A percentile compares a stretch with the other conserved stretches of the same genome.
Conservation (phyloP, 441 rosid species). For the Populus tomentosa region DNA sequence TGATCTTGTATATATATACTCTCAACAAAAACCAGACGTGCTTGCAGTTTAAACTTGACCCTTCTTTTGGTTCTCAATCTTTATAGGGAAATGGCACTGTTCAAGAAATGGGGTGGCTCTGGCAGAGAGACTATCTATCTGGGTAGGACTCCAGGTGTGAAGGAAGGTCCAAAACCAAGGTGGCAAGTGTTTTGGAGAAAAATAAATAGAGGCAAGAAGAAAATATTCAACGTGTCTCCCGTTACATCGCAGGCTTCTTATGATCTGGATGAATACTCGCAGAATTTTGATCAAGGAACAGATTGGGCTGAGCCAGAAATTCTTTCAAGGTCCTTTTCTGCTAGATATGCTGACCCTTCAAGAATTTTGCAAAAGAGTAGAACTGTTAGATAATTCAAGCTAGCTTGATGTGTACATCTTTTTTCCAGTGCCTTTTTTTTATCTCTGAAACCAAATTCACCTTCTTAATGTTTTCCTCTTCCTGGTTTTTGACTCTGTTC, state of each 20-base stretch:
- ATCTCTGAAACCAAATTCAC: not conserved
- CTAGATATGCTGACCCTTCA: slow-evolving; percentile 49
- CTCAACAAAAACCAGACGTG: not conserved
- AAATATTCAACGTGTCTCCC: slow-evolving; percentile 11
- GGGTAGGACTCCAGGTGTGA: slow-evolving; percentile 11
- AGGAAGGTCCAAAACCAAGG: slow-evolving; percentile 1
- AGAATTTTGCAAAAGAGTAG: slow-evolving; percentile 14
- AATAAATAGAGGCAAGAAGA: slow-evolving; percentile 31
- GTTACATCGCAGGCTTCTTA: slow-evolving; percentile 27
- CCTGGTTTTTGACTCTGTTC: not conserved
- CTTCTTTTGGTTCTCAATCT: not conserved
- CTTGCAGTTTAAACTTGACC: not conserved
- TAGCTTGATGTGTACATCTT: not conserved
- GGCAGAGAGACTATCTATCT: slow-evolving; percentile 18
- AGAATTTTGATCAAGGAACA: slow-evolving; percentile 51
- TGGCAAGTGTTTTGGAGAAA: slow-evolving; percentile 42
- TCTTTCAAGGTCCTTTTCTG: slow-evolving; percentile 48
- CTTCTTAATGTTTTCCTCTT: not conserved
- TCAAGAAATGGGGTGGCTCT: slow-evolving; percentile 21
- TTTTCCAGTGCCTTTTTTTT: not conserved
- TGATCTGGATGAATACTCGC: slow-evolving; percentile 38
- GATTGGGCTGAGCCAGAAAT: slow-evolving; percentile 40
- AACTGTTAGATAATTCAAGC: not conserved
- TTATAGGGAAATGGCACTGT: slow-evolving; percentile 17
- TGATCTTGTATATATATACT: not conserved